phyloP scores from a whole-genome alignment of 495 filamentous ascomycete species.

The Extremus antarcticus region DNA sequence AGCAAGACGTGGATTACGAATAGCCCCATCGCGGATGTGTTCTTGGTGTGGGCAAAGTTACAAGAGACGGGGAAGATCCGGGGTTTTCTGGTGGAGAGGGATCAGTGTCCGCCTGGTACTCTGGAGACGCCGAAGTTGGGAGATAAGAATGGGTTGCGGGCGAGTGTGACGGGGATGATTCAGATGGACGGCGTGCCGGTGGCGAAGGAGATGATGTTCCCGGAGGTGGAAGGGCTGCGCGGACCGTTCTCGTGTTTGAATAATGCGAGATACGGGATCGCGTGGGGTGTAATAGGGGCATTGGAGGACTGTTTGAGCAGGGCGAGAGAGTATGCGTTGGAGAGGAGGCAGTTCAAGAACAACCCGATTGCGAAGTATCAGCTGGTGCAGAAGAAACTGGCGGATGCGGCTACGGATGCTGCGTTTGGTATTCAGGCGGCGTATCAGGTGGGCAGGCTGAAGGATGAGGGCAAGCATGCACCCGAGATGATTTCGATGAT shows the following conservation, averaged over 20 bases:
- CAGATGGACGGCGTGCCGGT: constrained; percentile 86
- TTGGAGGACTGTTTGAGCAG: constrained; percentile 80
- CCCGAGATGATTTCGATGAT: constrained; percentile 99
- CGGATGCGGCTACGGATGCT: constrained; percentile 82
- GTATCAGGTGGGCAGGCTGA: constrained; percentile 81
- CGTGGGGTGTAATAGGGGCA: constrained; percentile 85
- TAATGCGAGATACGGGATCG: constrained; percentile 83
- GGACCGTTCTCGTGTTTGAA: constrained; percentile 94
- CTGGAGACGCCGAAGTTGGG: constrained; percentile 87
- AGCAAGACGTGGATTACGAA: constrained; percentile 99
- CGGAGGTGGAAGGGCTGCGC: constrained; percentile 71
- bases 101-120: constrained; percentile 70
- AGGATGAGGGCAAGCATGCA: constrained; percentile 75
- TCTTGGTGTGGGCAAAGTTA: constrained; percentile 91
- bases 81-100: constrained; percentile 82
- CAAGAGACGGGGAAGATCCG: constrained; percentile 84
- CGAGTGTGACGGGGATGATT: constrained; percentile 96
- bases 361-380: constrained; percentile 96
- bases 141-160: constrained; percentile 88
- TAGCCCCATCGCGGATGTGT: constrained; percentile 81
- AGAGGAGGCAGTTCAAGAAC: constrained; percentile 91
- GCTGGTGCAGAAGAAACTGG: constrained; percentile 95
- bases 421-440: constrained; percentile 80
- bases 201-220: constrained; percentile 86
- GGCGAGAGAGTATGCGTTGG: constrained; percentile 74